phyloP scores from a whole-genome alignment of 108 stramenopile species.

The Skeletonema grethae region DNA sequence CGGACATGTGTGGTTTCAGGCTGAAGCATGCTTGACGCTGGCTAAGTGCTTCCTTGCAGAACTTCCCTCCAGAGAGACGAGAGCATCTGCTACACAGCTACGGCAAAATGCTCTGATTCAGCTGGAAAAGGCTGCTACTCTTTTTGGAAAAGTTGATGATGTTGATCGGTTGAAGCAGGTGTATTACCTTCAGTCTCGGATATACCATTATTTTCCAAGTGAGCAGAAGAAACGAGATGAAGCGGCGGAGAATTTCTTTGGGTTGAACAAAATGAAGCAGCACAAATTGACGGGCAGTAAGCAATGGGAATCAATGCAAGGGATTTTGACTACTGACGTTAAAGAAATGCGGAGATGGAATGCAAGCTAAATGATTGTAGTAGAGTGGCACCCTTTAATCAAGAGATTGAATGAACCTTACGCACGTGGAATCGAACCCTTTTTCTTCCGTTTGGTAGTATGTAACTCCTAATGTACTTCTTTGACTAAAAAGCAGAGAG shows the following conservation, averaged over 20 bases:
- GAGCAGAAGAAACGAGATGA: slow-evolving; percentile 29
- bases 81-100: slow-evolving; percentile 3
- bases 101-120: slow-evolving; percentile 31
- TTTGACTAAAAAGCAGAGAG: too few relatives aligned
- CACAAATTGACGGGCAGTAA: slow-evolving; percentile 2
- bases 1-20: slow-evolving; percentile 68
- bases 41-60: slow-evolving; percentile 69
- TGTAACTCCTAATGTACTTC: too few relatives aligned
- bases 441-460: too few relatives aligned
- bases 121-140: slow-evolving; percentile 35
- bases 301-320: slow-evolving; percentile 4
- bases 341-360: not conserved
- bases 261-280: slow-evolving; percentile 13
- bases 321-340: not conserved
- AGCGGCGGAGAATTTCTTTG: slow-evolving; percentile 28
- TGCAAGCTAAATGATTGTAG: not conserved
- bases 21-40: slow-evolving; percentile 75
- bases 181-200: slow-evolving; percentile 67
- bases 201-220: slow-evolving; percentile 39
- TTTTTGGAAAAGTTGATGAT: slow-evolving; percentile 65
- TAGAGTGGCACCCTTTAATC: too few relatives aligned
- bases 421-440: too few relatives aligned
- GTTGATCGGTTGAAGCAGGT: slow-evolving; percentile 53
- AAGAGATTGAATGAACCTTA: too few relatives aligned
- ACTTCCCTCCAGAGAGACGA: slow-evolving; percentile 20